Base-by-base conservation (phyloP, 371 early-diverging fungal species). In the Basidiobolus meristosporus region DNA sequence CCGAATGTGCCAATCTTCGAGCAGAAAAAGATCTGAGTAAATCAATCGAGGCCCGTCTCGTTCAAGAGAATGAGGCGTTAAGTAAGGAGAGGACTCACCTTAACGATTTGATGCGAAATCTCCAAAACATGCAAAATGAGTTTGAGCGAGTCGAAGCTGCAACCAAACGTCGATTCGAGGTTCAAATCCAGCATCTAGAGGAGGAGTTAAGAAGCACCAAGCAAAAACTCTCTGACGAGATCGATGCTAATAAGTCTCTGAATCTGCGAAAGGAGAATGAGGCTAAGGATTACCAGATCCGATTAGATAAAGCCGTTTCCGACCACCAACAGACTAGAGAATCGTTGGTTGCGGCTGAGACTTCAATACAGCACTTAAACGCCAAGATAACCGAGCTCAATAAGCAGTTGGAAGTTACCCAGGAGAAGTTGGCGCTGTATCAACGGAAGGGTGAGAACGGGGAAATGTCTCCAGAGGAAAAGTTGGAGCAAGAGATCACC, bases 1-100 rank as follows among this genome's bases (percentile, higher is more conserved):
- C 39, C 6, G 63, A 70, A 42, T 31, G 56, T 20, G 52, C 56
- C 33, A 57, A 65, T 35, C 31, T 63, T 20, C 56, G 59, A 33
- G 45, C 58, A 6, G 70, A 68, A 31, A 51, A 54, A 38, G 55
- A 63, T 2, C 19, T 66, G 16, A 57, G 57, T 48, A 63, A 65
- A 42, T 39, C 57, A 0, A 54, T 54, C 31, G 67, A 69, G 45
- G 39, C 51, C 0, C 54, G 65, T 10, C 41, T 60, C 29, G 21
- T 54, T 11, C 52, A 59, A 23, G 69, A 73, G 40, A 59, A 56
- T 41, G 51, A 65, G 40, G 50, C 56, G 1, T 45, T 67, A 5
- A 38, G 47, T 15, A 51, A 53, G 37, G 68, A 69, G 43, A 58
- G 56, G 46, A 33, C 44, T 11, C 49, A 50, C n/a, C 46, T 59